Evolutionary conservation across 2,329 filamentous ascomycete genomes (phyloP).

Genomic region (Phaeophleospora eucalypticola): DNA sequence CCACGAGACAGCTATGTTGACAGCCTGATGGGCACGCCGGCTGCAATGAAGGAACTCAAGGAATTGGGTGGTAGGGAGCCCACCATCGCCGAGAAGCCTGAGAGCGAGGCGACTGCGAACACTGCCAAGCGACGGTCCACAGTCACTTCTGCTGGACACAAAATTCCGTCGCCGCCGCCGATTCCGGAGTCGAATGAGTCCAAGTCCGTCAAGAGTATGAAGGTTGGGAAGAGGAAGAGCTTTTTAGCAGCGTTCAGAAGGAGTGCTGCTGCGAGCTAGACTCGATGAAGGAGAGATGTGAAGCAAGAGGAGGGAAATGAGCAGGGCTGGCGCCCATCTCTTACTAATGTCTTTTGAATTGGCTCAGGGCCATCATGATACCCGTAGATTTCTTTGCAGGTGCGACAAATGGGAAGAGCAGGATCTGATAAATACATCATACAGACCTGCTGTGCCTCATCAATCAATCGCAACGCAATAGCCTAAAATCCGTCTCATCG

Average conservation of each 20-base stretch:
- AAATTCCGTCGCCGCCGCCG: constrained; percentile 10
- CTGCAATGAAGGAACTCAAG: constrained; percentile 1
- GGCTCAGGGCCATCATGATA: not conserved
- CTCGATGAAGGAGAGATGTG: not conserved
- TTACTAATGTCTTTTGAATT: not conserved
- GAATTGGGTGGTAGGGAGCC: not conserved
- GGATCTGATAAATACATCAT: too few species aligned
- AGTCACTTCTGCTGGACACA: constrained; percentile 25
- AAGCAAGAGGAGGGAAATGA: not conserved
- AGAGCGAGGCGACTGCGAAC: constrained; percentile 21
- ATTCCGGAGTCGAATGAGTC: constrained; percentile 7
- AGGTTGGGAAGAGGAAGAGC: constrained; percentile 45
- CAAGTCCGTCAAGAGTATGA: constrained; percentile 26
- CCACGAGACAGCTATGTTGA: constrained; percentile 7
- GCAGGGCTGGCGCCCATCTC: not conserved
- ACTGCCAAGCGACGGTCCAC: constrained; percentile 29
- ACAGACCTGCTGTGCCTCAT: too few species aligned
- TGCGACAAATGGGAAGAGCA: too few species aligned
- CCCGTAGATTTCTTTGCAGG: not conserved
- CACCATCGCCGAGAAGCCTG: constrained; percentile 9
- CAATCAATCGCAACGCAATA: too few species aligned
- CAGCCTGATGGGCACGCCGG: constrained; percentile 1
- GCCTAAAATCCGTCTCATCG: too few species aligned
- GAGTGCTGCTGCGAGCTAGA: constrained; percentile 5
- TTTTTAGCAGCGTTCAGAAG: constrained; percentile 42